Evolutionary conservation across 495 filamentous ascomycete genomes (phyloP).

Genomic region (Trichoderma erinaceum): DNA sequence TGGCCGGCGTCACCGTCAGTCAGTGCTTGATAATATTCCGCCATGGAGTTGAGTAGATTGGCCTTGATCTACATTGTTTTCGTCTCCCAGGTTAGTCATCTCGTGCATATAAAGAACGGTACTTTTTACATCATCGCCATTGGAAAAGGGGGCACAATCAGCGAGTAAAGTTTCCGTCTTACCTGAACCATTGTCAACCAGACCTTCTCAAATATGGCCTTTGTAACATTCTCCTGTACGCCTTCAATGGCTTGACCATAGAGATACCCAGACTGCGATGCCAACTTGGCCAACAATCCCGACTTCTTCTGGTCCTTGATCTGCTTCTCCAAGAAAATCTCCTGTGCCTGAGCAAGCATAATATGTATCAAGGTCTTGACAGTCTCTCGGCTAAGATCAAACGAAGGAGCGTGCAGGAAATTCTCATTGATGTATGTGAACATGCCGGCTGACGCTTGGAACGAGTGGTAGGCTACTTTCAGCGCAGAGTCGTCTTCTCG

Average conservation of each 20-base stretch:
- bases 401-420: conserved; percentile 93
- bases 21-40: conserved; percentile 90
- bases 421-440: conserved; percentile 99
- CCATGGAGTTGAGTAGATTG: conserved; percentile 74
- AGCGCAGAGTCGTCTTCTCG: conserved; percentile 86
- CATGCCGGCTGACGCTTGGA: conserved; percentile 97
- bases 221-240: conserved; percentile 85
- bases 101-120: neutral
- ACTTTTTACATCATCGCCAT: too few species aligned
- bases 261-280: conserved; percentile 81
- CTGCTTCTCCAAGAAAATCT: conserved; percentile 96
- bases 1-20: conserved; percentile 84
- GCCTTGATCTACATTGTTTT: conserved; percentile 60
- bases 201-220: conserved; percentile 90
- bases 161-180: conserved; percentile 21
- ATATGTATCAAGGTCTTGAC: conserved; percentile 90
- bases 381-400: conserved; percentile 87
- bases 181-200: conserved; percentile 82
- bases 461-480: conserved; percentile 96
- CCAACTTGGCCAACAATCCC: conserved; percentile 84
- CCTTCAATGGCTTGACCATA: conserved; percentile 84
- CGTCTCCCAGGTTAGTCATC: neutral
- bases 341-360: conserved; percentile 91
- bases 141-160: neutral
- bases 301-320: conserved; percentile 89